Evolutionary conservation across 768 basidiomycete species (phyloP), one percentile per base, ranked within the genome.

Genomic region (Rhizopogon rudus): DNA sequence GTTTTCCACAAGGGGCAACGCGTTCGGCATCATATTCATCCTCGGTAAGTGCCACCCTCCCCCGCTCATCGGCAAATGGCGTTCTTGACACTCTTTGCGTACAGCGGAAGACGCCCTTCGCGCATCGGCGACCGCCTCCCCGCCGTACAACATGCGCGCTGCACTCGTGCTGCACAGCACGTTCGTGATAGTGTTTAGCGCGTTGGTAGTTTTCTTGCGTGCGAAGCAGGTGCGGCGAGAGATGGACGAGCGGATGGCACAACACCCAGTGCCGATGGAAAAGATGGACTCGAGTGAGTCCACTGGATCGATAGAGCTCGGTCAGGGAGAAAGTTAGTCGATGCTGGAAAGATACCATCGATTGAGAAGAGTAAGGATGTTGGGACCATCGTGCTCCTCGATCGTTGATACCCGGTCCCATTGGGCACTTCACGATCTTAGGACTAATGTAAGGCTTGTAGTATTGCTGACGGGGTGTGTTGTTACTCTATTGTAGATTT

Each of bases 61-160:
- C 22, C 25, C 42, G 33, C 29, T 40, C 9, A 20, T 25, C 25
- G 49, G 29, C 43, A 13, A 45, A 28, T 44, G 25, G 40, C n/a
- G 46, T 51, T 31, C 28, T 29, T 44, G 51, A 54, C 8, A 29
- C n/a, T 22, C 14, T 54, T 48, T 29, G 6, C 33, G 12, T 33
- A 13, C 39, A 90, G 90, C 74, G 39, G 77, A 86, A 67, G 79
- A 81, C 45, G 87, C 88, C 3, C 75, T 93, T 14, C 86, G 89
- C 44, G 87, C 80, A 10, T 73, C 81, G 3, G 61, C 75, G 10
- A 67, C 77, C 39, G 88, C 84, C 14, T 66, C 77, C 44, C 91
- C 90, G 1, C 90, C 91, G 1, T 71, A 81, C 31, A 88, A 89
- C 68, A 89, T 93, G 88, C 80, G 68, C 35, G 72, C 75, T 10